Base-by-base conservation (phyloP, 1,284 basidiomycete genomes). In the Puccinia polysora region DNA sequence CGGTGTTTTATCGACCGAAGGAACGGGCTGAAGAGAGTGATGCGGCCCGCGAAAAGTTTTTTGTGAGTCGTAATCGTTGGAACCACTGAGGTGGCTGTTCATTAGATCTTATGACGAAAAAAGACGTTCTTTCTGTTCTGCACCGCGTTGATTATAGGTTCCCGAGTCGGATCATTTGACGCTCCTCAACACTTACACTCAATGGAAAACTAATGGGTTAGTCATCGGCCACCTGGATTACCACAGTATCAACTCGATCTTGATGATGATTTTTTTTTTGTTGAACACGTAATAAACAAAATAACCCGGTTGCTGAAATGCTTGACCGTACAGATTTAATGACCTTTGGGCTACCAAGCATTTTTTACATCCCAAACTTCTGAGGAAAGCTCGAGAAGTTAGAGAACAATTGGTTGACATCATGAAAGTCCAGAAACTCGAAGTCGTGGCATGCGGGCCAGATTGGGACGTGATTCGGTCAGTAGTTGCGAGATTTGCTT, bases 91-190 rank as follows among this genome's bases (percentile, higher is more conserved):
- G 34, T 23, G 18, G 32, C n/a, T 43, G 43, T 30, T 30, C 25
- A 25, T 62, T 47, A n/a, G 25, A n/a, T 43, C 53, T 28, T 10
- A 43, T 25, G 23, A 55, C 28, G 49, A 14, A 23, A 14, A 52
- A 10, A 20, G 28, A 6, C 1, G 8, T 7, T 52, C 49, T 8
- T 8, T 23, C 49, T 52, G 28, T 8, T 7, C 15, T n/a, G 23
- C 4, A 6, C 36, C n/a, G 12, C n/a, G 4, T 49, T 38, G 25
- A 32, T 18, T 28, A 12, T 40, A 70, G 68, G 68, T 98, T 0
- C 91, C 94, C 0, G 96, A 98, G 81, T 93, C 90, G 78, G 96
- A 99, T 78, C 96, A 98, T 81, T 80, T 99, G 73, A 98, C 95
- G 8, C 82, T 98, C 32, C 81, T 98, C 75, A 96, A 98, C 79